Conservation (phyloP, 768 basidiomycete species). For the Filobasidium floriforme region DNA sequence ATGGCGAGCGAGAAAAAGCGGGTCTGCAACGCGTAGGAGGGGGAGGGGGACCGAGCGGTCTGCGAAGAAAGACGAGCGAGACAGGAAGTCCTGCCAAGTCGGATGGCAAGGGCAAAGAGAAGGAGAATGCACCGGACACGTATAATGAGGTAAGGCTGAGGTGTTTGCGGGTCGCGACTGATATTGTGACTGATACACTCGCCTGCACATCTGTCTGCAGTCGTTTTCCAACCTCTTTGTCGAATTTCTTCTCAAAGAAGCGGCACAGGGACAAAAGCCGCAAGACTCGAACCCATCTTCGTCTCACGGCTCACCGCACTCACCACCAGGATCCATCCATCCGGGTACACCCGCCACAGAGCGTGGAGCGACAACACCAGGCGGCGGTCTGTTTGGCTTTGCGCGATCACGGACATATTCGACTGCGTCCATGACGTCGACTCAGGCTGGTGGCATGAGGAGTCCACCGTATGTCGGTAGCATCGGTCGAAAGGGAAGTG, state of each 20-base stretch:
- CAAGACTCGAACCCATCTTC: not conserved
- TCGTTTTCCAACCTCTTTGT: constrained; percentile 97
- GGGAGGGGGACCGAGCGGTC: constrained; percentile 25
- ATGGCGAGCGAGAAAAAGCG: constrained; percentile 81
- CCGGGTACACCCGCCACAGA: not conserved
- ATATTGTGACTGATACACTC: not conserved
- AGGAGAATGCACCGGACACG: constrained; percentile 43
- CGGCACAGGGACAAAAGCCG: constrained; percentile 50
- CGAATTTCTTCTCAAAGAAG: constrained; percentile 92
- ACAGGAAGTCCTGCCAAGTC: constrained; percentile 13
- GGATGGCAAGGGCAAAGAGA: constrained; percentile 11
- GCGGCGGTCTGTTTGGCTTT: constrained; percentile 7
- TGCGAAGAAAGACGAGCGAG: constrained; percentile 37
- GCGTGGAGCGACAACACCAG: constrained; percentile 4
- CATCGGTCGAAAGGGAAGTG: constrained; percentile 6
- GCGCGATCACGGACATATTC: constrained; percentile 12
- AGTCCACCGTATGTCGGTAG: constrained; percentile 16
- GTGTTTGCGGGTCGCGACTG: not conserved
- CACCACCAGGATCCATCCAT: not conserved
- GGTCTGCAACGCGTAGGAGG: constrained; percentile 60
- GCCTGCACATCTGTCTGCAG: constrained; percentile 47
- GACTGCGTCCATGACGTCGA: constrained; percentile 14
- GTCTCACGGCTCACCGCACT: not conserved
- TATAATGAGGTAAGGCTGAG: constrained; percentile 42
- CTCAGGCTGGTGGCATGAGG: constrained; percentile 5